Conservation (phyloP, 176 grass and related monocot genomes). For the Oryza australiensis region DNA sequence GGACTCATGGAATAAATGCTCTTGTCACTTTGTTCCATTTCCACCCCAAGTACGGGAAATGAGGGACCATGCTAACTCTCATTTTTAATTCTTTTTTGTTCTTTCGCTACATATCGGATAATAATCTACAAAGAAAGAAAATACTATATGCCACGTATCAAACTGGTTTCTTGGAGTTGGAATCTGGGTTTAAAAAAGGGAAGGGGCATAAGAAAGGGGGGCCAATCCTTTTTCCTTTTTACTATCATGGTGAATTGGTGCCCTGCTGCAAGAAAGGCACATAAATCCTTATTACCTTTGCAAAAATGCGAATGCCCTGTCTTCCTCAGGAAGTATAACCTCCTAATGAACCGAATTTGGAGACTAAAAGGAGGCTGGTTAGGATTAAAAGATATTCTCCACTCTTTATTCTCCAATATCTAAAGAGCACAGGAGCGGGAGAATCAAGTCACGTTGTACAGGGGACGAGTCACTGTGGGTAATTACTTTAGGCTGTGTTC, state of each 20-base stretch:
- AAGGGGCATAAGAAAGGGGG: neutral
- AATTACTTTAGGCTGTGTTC: too few relatives aligned
- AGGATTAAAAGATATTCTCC: neutral
- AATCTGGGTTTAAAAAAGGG: neutral
- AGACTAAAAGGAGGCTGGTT: neutral
- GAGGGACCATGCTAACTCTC: too few relatives aligned
- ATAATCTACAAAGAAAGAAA: neutral
- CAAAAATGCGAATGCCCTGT: slow-evolving; percentile 15
- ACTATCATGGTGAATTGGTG: too few relatives aligned
- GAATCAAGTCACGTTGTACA: neutral
- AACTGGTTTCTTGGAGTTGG: neutral
- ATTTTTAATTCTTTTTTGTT: too few relatives aligned
- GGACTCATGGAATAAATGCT: too few relatives aligned
- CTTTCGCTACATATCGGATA: neutral
- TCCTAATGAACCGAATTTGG: neutral
- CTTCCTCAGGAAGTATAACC: slow-evolving; percentile 2
- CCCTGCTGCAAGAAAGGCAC: slow-evolving; percentile 41
- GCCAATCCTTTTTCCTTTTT: neutral
- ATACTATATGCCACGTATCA: too few relatives aligned
- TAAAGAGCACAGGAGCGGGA: neutral
- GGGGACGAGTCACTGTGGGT: neutral
- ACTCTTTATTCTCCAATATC: slow-evolving; percentile 1
- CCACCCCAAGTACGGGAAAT: too few relatives aligned
- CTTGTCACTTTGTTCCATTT: too few relatives aligned
- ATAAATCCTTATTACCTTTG: slow-evolving; percentile 37